Conservation (phyloP, 345 rosid genomes). For the Citrus hindsii region DNA sequence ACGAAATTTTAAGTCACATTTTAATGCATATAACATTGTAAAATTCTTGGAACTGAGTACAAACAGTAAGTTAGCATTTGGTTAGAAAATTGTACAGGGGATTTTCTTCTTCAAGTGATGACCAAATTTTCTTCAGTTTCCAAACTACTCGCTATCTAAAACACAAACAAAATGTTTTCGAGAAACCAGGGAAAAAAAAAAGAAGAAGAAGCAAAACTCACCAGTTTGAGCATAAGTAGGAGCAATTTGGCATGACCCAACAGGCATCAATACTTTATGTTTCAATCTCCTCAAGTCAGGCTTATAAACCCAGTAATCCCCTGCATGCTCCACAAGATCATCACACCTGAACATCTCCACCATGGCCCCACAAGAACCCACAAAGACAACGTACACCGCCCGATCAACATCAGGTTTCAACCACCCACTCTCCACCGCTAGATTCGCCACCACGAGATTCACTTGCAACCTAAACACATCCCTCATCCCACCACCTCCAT, state of each 20-base stretch:
- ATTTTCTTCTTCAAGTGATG: background rate
- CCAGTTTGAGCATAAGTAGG: constrained; percentile 44
- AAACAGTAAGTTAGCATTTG: background rate
- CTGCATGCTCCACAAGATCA: constrained; percentile 51
- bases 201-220: constrained; percentile 9
- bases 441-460: constrained; percentile 70
- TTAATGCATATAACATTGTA: no score
- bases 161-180: background rate
- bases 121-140: background rate
- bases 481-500: constrained; percentile 31
- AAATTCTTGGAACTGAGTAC: background rate
- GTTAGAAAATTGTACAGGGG: background rate
- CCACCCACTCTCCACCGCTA: constrained; percentile 49
- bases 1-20: background rate
- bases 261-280: constrained; percentile 70
- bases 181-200: background rate
- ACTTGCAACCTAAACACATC: constrained; percentile 73
- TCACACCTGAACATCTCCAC: constrained; percentile 72
- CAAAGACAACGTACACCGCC: constrained; percentile 47
- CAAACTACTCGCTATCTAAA: background rate
- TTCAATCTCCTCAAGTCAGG: constrained; percentile 50
- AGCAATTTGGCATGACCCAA: constrained; percentile 80
- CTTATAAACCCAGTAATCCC: constrained; percentile 66
- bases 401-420: constrained; percentile 11
- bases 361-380: constrained; percentile 81